These are phyloP conservation scores for Blechomonas ayalai DNA, from an alignment of 208 protist genomes.

Conservation along the genomic window DNA sequence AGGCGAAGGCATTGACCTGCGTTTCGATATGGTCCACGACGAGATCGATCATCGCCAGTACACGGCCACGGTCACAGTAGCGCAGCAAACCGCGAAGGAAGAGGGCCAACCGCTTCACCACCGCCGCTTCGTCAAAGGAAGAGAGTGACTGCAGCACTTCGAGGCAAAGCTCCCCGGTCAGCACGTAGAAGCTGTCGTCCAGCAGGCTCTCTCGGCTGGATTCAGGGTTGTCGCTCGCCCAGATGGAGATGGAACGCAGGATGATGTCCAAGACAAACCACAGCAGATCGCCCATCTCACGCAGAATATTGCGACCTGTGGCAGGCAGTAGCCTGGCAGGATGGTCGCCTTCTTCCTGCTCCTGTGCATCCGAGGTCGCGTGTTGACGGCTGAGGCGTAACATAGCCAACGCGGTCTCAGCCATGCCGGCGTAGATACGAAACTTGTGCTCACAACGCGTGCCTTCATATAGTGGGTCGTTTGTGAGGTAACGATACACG, in stretches of 20 bases:
- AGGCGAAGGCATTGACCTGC: conserved; percentile 40
- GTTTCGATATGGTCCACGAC: conserved; percentile 55
- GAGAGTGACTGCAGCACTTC: conserved; percentile 41
- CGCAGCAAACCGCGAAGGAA: conserved; percentile 67
- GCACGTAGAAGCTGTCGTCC: conserved; percentile 50
- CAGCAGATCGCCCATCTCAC: conserved; percentile 64
- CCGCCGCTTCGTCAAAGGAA: conserved; percentile 40
- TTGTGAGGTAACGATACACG: conserved; percentile 77
- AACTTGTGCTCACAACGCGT: conserved; percentile 13
- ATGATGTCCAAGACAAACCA: conserved; percentile 87
- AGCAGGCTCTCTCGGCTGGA: conserved; percentile 41
- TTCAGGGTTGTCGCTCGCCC: conserved; percentile 48
- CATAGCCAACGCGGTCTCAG: conserved; percentile 59
- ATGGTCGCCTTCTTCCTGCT: too few species aligned
- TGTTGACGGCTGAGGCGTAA: too few species aligned
- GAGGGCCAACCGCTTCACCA: conserved; percentile 57
- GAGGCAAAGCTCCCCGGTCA: conserved; percentile 56
- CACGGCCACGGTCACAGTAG: conserved; percentile 64
- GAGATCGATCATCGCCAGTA: conserved; percentile 43
- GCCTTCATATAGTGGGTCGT: conserved; percentile 71
- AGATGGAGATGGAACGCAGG: conserved; percentile 75
- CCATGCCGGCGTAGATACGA: conserved; percentile 71
- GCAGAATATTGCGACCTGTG: conserved; percentile 36
- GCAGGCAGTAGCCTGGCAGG: background rate
- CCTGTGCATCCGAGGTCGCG: background rate